Base-by-base conservation (phyloP, 768 basidiomycete species). In the Lentinula boryana region DNA sequence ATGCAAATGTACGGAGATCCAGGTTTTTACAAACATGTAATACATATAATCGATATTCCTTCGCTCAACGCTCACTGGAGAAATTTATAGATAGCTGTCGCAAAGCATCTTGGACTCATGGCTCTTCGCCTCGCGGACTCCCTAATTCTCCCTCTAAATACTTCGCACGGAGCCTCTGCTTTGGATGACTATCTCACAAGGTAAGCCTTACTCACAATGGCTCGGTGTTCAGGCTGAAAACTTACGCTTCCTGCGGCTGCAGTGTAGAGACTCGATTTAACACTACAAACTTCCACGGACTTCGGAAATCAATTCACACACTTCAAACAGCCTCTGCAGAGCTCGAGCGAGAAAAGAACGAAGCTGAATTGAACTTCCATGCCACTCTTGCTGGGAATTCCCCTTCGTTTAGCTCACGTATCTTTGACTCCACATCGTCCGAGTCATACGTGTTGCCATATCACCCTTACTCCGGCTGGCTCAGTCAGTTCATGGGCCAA, bases 1-100 rank as follows among this genome's bases (percentile, higher is more conserved):
- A 86, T 89, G 70, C 84, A 89, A 63, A 66, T 80, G 57, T 93
- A 88, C 63, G 89, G 80, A 18, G 93, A 94, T 68, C 86, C 88
- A 36, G 83, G 82, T 18, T 94, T 91, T 76, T 73, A 82, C 68
- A 80, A 84, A 52, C 89, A 93, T 71, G 87, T 88, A 69, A 79
- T 72, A 18, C 58, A 31, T 56, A 18, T n/a, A 16, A 10, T 49
- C n/a, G 7, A 33, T 18, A 2, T 15, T 53, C 27, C 6, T 33
- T 21, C 7, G 9, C 2, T 33, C 9, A 9, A 33, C 18, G 32
- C 6, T 32, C 51, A 18, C 4, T 4, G 0, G 5, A n/a, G 4
- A n/a, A 33, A 16, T 33, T 53, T 9, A 3, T 18, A 84, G 79
- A 76, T 81, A 18, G 84, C 84, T 18, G 73, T 82, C 48, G 82